Evolutionary conservation across 2,329 filamentous ascomycete species (phyloP), one percentile per base, ranked within the genome.

Genomic region (Coniella lustricola): DNA sequence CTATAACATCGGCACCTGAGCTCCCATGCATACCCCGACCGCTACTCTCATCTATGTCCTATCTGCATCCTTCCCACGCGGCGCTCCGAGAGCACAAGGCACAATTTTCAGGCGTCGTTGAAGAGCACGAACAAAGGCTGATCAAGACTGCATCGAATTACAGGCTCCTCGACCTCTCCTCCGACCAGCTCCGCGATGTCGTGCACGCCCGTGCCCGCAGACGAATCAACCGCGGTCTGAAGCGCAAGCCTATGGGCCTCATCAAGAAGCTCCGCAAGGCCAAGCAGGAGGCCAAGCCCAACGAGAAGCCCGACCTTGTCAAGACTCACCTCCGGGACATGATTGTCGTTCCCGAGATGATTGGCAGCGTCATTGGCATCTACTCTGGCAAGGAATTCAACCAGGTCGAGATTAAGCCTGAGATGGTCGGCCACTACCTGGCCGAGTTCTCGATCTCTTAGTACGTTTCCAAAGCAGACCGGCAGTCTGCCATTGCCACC

Each of bases 361-460:
- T 98, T 71, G 93, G 93, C 67, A 87, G 81, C 75, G 91, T 98
- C 67, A 87, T 98, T 67, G 93, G 90, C 72, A 93, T 98, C 81
- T 98, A 98, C 87, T 95, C 89, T 62, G 93, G 93, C 71, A 98
- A 98, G 86, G 90, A 97, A 77, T 98, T 98, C 87, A 98, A 98
- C 86, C 91, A 96, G 83, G 90, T 98, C 66, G 93, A 98, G 77
- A 93, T 98, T 80, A 96, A 96, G 85, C 93, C 93, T 65, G 93
- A 98, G 83, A 98, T 98, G 93, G 93, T 98, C 75, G 93, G 93
- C 73, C 91, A 97, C 82, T 96, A 96, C 82, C 82, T 98, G 62
- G 93, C 81, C 68, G 93, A 98, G 79, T 98, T 98, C 84, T 96
- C 90, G 62, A 98, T 98, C 80, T 93, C 91, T 79, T 98, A 98